phyloP scores from a whole-genome alignment of 169 alveolate genomes.

The Eimeria praecox region DNA sequence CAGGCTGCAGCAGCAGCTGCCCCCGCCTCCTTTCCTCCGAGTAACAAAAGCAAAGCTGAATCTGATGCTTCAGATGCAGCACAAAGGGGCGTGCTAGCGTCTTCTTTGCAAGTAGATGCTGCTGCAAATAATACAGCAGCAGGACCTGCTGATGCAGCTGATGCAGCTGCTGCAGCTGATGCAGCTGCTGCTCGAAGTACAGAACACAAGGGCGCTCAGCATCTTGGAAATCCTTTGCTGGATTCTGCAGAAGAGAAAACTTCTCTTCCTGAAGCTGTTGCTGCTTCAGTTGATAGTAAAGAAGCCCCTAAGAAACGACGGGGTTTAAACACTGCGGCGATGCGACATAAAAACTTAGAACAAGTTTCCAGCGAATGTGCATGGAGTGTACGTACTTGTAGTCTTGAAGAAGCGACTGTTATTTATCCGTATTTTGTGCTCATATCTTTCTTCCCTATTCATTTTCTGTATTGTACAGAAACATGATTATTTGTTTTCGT shows the following conservation, averaged over 20 bases:
- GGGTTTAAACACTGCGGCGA: conserved; percentile 56
- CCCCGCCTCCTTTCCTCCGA: neutral
- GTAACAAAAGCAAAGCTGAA: neutral
- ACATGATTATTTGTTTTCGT: too few relatives aligned
- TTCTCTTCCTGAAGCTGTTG: neutral
- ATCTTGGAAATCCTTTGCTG: conserved; percentile 22
- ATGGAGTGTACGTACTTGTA: neutral
- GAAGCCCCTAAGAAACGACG: conserved; percentile 19
- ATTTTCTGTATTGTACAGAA: too few relatives aligned
- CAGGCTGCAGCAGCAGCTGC: neutral
- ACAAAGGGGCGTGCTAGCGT: neutral
- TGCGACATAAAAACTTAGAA: conserved; percentile 63
- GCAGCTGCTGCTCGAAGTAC: neutral
- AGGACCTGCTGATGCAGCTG: neutral
- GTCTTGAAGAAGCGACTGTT: too few relatives aligned
- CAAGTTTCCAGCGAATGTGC: conserved; percentile 11
- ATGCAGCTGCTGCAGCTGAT: conserved; percentile 7
- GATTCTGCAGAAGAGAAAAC: neutral
- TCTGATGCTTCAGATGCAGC: conserved; percentile 23
- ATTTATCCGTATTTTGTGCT: neutral
- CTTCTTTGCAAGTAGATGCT: neutral
- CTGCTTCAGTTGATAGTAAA: neutral
- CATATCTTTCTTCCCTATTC: neutral
- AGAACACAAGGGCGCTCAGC: neutral
- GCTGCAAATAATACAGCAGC: neutral